Base-by-base conservation (phyloP, 1,284 basidiomycete genomes). In the Marasmius sp. region DNA sequence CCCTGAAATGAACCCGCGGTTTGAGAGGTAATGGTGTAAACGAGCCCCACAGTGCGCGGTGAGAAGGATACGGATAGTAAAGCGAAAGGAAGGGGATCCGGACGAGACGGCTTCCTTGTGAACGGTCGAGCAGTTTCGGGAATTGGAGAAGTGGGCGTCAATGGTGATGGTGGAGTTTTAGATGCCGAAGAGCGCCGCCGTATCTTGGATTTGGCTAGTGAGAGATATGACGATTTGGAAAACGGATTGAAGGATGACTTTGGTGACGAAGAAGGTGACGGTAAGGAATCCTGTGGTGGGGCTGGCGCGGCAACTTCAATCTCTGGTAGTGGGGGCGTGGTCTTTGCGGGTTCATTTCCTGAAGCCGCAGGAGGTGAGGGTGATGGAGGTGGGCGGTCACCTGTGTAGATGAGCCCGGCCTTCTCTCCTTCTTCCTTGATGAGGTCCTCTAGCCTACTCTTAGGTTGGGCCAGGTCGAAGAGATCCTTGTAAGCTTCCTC, bases 401-500 rank as follows among this genome's bases (percentile, higher is more conserved):
- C 60, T 16, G 65, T 50, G 47, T 66, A 69, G 14, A 85, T 68
- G 36, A 80, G 70, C 18, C 78, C 79, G 20, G 77, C 74, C 3
- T 79, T 76, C 6, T 74, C 65, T 34, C 84, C 84, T 63, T 82
- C 79, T 38, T 71, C 60, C 38, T 77, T 71, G 14, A 86, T 71
- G 54, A 86, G 75, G 70, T 86, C 85, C 69, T 86, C 85, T n/a
- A 82, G 69, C 34, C 85, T 76, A 20, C 79, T 79, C 59, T 82
- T 79, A n/a, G 85, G 85, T 70, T 86, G 83, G 72, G 78, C 80
- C 56, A 85, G 75, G 63, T 85, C 84, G 67, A 86, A 86, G 36
- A 86, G 72, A 65, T 87, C 85, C 64, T 79, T 80, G 74, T 85
- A 86, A 12, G 77, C 77, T 70, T 85, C 85, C 55, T 83, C 83